phyloP scores from a whole-genome alignment of 371 early-diverging fungal species.

The Mortierella sp. region DNA sequence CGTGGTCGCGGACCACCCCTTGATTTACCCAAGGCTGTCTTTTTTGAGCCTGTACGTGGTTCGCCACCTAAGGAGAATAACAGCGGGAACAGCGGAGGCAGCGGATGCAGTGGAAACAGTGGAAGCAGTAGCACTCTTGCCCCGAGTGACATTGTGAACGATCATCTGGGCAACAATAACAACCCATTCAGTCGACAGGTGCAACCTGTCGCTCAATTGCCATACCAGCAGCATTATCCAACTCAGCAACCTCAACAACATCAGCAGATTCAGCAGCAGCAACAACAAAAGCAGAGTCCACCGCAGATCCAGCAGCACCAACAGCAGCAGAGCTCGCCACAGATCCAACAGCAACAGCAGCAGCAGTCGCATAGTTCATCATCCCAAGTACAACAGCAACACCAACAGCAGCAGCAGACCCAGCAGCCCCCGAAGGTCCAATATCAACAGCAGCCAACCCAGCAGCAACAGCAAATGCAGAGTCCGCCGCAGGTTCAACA shows the following conservation, averaged over 20 bases:
- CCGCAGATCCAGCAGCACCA: slow-evolving; percentile 8
- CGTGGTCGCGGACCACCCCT: slow-evolving; percentile 16
- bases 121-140: slow-evolving; percentile 1
- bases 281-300: slow-evolving; percentile 4
- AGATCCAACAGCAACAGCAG: too few relatives aligned
- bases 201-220: not conserved
- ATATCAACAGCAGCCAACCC: too few relatives aligned
- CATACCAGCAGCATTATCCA: slow-evolving; percentile 4
- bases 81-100: not conserved
- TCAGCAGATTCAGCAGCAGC: slow-evolving; percentile 6
- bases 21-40: slow-evolving; percentile 19
- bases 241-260: slow-evolving; percentile 2
- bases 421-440: too few relatives aligned
- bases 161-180: slow-evolving; percentile 1
- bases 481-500: too few relatives aligned
- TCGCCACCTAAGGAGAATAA: slow-evolving; percentile 5
- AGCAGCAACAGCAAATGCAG: too few relatives aligned
- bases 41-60: slow-evolving; percentile 19
- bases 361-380: too few relatives aligned
- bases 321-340: too few relatives aligned
- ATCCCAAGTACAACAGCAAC: too few relatives aligned
- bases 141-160: not conserved
- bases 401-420: too few relatives aligned
- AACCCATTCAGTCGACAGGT: not conserved
- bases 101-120: too few relatives aligned